Conservation (phyloP, 257 asterid genomes). For the Solanum medicagineum region DNA sequence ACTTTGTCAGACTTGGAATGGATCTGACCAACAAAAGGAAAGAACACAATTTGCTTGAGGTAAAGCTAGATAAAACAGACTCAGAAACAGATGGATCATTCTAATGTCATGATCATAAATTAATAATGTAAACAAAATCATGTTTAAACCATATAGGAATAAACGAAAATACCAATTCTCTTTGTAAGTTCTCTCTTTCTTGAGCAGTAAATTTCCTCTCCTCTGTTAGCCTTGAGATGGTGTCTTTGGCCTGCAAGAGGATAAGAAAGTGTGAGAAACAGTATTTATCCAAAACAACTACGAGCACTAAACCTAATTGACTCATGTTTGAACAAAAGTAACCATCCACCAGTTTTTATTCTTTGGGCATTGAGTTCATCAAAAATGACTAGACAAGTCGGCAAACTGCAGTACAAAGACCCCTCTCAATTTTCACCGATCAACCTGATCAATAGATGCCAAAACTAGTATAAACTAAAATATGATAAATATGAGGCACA, state of each 20-base stretch:
- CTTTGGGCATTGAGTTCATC: not conserved
- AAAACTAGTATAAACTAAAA: not conserved
- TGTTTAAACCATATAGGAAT: not conserved
- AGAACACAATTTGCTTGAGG: not conserved
- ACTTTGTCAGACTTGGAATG: not conserved
- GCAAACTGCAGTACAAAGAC: not conserved
- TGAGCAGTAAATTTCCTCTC: conserved; percentile 26
- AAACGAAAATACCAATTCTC: conserved; percentile 40
- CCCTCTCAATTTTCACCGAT: not conserved
- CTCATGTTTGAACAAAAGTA: not conserved
- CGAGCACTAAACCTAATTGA: not conserved
- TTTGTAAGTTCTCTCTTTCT: conserved; percentile 32
- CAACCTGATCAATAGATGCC: not conserved
- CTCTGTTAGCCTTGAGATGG: conserved; percentile 41
- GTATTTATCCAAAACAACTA: not conserved
- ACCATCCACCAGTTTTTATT: not conserved
- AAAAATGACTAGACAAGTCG: not conserved
- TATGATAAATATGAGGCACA: not conserved
- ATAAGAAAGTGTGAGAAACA: not conserved
- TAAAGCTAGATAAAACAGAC: not conserved
- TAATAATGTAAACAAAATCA: not conserved
- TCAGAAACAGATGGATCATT: not conserved
- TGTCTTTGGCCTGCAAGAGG: conserved; percentile 42
- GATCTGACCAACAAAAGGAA: not conserved
- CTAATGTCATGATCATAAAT: not conserved